phyloP scores from a whole-genome alignment of 257 asterid genomes.

The Gynochthodes officinalis region DNA sequence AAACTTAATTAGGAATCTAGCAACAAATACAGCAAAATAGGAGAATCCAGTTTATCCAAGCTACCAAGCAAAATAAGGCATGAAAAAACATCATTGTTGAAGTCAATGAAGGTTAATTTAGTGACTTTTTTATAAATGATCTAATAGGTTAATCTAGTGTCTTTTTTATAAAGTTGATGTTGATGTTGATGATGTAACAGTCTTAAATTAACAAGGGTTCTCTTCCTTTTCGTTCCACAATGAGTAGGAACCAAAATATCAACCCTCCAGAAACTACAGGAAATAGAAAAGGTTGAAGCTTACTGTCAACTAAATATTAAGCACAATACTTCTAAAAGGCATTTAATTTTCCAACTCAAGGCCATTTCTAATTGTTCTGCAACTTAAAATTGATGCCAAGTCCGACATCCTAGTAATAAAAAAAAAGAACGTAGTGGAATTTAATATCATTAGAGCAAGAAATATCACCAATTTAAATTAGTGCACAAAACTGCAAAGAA shows the following conservation, averaged over 20 bases:
- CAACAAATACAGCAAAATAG: not conserved
- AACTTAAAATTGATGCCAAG: not conserved
- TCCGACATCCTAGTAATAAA: not conserved
- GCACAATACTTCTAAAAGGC: not conserved
- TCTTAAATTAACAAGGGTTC: not conserved
- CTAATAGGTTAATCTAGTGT: not conserved
- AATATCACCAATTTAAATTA: not conserved
- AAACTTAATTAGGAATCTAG: not conserved
- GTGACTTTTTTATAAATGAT: too few species aligned
- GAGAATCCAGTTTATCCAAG: not conserved
- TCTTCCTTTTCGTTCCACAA: not conserved
- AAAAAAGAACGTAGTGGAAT: not conserved
- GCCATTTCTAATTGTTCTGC: not conserved
- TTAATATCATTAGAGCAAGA: not conserved
- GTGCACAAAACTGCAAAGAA: not conserved
- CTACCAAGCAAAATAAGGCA: not conserved
- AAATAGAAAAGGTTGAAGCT: not conserved
- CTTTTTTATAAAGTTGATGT: too few species aligned
- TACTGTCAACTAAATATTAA: not conserved
- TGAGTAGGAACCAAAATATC: not conserved
- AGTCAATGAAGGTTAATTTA: not conserved
- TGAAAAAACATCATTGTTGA: not conserved
- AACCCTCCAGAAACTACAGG: not conserved
- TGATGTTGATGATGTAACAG: not conserved
- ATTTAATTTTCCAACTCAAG: not conserved